Conservation (phyloP, 768 basidiomycete species). For the Russula sp. region DNA sequence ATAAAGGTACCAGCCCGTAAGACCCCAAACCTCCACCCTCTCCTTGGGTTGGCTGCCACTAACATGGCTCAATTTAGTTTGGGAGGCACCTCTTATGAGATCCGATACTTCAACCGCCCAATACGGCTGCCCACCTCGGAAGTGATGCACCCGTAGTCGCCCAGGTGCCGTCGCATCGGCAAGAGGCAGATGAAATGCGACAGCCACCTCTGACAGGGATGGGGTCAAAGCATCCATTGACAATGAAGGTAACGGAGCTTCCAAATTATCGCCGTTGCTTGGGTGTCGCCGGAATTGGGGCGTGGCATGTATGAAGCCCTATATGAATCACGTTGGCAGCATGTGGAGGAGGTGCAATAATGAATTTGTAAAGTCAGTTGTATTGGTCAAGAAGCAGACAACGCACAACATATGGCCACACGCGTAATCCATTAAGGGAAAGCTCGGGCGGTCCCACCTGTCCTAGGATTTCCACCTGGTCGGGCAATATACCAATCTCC, state of each 20-base stretch:
- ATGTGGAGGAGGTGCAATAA: not conserved
- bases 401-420: slow-evolving; percentile 75
- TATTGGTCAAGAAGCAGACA: not conserved
- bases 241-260: slow-evolving; percentile 53
- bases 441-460: slow-evolving; percentile 53
- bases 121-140: slow-evolving; percentile 52
- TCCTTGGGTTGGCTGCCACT: slow-evolving; percentile 38
- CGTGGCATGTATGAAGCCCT: slow-evolving; percentile 29
- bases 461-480: slow-evolving; percentile 59
- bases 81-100: slow-evolving; percentile 28
- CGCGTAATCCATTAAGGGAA: slow-evolving; percentile 51
- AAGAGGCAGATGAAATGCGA: slow-evolving; percentile 66
- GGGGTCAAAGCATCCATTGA: slow-evolving; percentile 43
- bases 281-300: not conserved
- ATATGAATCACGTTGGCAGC: not conserved
- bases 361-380: slow-evolving; percentile 15
- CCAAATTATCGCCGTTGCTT: slow-evolving; percentile 23
- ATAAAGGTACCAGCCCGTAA: slow-evolving; percentile 78
- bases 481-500: slow-evolving; percentile 58
- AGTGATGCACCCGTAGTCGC: slow-evolving; percentile 45
- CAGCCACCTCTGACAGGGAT: slow-evolving; percentile 58
- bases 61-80: slow-evolving; percentile 33
- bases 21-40: slow-evolving; percentile 68
- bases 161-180: slow-evolving; percentile 38
- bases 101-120: slow-evolving; percentile 64